Evolutionary conservation across 2,329 filamentous ascomycete genomes (phyloP).

Genomic region (Sarocladiaceae sp.): DNA sequence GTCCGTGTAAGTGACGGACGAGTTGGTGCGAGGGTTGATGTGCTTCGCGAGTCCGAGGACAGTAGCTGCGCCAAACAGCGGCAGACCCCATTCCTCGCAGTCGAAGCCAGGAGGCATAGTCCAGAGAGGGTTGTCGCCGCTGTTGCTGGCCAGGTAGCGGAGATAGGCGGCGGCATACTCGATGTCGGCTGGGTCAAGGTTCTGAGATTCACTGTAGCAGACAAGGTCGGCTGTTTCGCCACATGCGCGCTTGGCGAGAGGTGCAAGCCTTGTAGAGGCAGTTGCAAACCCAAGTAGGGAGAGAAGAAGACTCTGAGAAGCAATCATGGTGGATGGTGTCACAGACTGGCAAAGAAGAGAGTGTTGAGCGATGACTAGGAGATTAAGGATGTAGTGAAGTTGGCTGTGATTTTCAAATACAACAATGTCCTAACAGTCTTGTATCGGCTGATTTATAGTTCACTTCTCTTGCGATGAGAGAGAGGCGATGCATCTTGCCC

Average conservation of each 20-base stretch:
- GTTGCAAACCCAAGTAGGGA: not conserved
- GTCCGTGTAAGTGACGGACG: not conserved
- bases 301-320: not conserved
- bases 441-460: too few relatives aligned
- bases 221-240: not conserved
- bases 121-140: not conserved
- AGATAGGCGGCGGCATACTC: not conserved
- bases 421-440: too few relatives aligned
- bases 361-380: too few relatives aligned
- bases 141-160: not conserved
- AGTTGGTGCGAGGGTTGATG: not conserved
- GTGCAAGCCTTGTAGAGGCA: not conserved
- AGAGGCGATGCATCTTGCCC: too few relatives aligned
- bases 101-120: not conserved
- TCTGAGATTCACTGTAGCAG: not conserved
- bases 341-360: too few relatives aligned
- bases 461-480: too few relatives aligned
- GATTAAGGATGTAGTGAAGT: too few relatives aligned
- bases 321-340: too few relatives aligned
- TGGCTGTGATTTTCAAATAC: too few relatives aligned
- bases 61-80: not conserved
- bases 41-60: not conserved
- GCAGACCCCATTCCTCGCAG: not conserved
- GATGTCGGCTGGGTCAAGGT: not conserved
- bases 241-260: not conserved